phyloP scores from a whole-genome alignment of 495 filamentous ascomycete genomes.

The Cladorrhinum samala region DNA sequence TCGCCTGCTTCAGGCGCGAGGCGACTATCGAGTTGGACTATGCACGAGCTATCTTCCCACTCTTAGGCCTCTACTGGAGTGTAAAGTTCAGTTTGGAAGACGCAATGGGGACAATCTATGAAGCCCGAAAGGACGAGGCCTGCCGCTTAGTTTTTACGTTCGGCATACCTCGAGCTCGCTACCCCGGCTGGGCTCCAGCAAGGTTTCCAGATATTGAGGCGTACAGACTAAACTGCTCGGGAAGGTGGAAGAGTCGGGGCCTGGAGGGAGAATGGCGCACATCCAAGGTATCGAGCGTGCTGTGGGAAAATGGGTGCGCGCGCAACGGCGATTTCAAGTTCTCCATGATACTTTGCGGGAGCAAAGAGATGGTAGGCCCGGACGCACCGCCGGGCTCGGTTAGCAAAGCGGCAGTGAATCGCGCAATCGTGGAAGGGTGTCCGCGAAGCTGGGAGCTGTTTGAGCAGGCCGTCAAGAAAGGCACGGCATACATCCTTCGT shows the following conservation, averaged over 20 bases:
- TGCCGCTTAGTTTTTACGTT: neutral
- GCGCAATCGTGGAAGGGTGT: neutral
- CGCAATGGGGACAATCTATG: conserved; percentile 1
- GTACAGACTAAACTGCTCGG: no score
- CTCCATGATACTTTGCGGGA: neutral
- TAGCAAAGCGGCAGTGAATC: neutral
- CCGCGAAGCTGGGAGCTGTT: neutral
- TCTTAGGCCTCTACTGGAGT: neutral
- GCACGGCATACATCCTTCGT: conserved; percentile 1
- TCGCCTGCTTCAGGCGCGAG: neutral
- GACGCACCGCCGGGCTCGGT: no score
- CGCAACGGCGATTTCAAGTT: no score
- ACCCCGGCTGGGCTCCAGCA: conserved; percentile 6
- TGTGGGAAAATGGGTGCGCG: no score
- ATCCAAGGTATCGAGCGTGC: neutral
- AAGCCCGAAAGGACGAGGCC: neutral
- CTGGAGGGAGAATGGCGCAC: neutral
- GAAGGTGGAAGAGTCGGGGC: neutral
- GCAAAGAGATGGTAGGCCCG: no score
- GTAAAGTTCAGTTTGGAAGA: neutral
- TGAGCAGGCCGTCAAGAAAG: neutral
- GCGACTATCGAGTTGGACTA: neutral
- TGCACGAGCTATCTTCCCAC: neutral
- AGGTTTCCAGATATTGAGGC: neutral
- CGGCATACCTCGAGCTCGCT: neutral